These are phyloP conservation scores for Ogataea trehalophila DNA, from an alignment of 805 yeast species.

Conservation along the genomic window DNA sequence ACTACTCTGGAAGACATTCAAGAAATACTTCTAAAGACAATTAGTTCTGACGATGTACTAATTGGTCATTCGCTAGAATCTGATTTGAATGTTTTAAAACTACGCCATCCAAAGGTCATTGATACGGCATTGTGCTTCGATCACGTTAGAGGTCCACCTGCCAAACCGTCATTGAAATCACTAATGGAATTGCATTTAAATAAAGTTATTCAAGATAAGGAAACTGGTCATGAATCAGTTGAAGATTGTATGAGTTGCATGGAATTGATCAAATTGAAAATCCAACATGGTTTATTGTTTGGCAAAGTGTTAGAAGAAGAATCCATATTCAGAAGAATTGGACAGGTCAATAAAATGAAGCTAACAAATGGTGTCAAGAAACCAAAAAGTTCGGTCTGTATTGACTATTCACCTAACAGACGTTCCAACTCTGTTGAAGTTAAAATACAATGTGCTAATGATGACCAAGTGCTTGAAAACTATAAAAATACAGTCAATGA, in stretches of 20 bases:
- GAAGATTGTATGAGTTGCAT: constrained; percentile 83
- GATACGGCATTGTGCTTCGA: constrained; percentile 79
- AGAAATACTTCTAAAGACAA: constrained; percentile 38
- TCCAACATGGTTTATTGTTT: constrained; percentile 58
- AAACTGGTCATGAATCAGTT: constrained; percentile 73
- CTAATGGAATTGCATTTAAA: constrained; percentile 55
- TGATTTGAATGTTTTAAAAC: constrained; percentile 65
- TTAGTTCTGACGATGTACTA: constrained; percentile 58
- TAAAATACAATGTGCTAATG: constrained; percentile 45
- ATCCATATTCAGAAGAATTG: constrained; percentile 37
- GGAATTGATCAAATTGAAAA: constrained; percentile 66
- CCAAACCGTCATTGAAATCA: constrained; percentile 71
- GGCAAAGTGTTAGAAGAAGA: constrained; percentile 49
- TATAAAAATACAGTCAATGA: constrained; percentile 33
- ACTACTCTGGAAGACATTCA: constrained; percentile 70
- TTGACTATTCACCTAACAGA: constrained; percentile 17
- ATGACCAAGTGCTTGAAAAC: constrained; percentile 51
- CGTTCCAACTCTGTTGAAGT: constrained; percentile 13
- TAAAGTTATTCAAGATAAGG: constrained; percentile 61
- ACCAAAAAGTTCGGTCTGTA: constrained; percentile 24
- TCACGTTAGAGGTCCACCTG: constrained; percentile 80
- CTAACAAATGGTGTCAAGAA: constrained; percentile 20
- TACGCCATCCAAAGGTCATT: constrained; percentile 69
- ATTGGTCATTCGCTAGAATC: constrained; percentile 90
- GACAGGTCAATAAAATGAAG: constrained; percentile 18